A percentile compares a stretch with the other conserved stretches of the same genome.
Evolutionary conservation across 208 protist species (phyloP).

Genomic region (Leishmania major): DNA sequence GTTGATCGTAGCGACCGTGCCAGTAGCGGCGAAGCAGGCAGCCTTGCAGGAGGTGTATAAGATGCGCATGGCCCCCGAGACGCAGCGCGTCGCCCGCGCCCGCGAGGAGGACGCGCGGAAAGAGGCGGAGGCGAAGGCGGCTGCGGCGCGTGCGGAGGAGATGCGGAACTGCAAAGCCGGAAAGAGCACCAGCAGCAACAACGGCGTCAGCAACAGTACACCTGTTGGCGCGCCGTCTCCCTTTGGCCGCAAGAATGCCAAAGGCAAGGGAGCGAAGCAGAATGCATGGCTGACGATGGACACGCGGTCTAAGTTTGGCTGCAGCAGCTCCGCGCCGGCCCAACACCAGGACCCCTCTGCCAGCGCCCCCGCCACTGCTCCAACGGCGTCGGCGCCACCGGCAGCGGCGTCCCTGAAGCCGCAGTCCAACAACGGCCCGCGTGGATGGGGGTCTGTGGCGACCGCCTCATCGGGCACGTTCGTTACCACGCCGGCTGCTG

Average conservation of each 20-base stretch:
- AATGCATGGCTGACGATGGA: conserved; percentile 54
- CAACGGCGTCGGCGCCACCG: not conserved
- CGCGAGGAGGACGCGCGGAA: conserved; percentile 58
- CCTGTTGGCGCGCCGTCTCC: conserved; percentile 4
- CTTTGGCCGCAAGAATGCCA: conserved; percentile 15
- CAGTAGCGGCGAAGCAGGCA: conserved; percentile 38
- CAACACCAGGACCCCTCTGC: conserved; percentile 19
- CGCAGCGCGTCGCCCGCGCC: conserved; percentile 40
- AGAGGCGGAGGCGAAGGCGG: conserved; percentile 36
- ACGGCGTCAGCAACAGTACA: conserved; percentile 3
- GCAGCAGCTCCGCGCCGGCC: not conserved
- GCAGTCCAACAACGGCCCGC: conserved; percentile 18
- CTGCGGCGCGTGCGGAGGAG: conserved; percentile 27
- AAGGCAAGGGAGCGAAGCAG: conserved; percentile 28
- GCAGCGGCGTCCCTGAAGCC: conserved; percentile 8
- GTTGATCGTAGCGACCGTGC: conserved; percentile 74
- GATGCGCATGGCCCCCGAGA: conserved; percentile 79
- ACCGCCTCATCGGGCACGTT: conserved; percentile 1
- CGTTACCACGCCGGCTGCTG: not conserved
- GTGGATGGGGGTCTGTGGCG: conserved; percentile 7
- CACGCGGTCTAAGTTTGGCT: conserved; percentile 26
- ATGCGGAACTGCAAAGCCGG: conserved; percentile 11
- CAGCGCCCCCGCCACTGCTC: not conserved
- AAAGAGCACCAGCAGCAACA: not conserved
- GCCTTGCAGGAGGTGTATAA: conserved; percentile 74